Conservation (phyloP, 2,329 filamentous ascomycete genomes). For the Plectosphaerella plurivora region DNA sequence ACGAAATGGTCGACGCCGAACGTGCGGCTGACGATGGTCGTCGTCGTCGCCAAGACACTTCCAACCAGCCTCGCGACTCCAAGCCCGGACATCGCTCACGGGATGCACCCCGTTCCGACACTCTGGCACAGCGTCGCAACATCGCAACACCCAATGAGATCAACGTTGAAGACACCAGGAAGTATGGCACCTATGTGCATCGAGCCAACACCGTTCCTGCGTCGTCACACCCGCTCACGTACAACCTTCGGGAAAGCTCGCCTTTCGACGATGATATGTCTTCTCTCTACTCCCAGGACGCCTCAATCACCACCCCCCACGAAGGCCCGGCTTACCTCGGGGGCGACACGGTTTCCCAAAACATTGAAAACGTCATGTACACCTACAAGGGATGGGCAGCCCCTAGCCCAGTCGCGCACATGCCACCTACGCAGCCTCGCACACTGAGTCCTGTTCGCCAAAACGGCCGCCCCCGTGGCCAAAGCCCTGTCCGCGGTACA, state of each 20-base stretch:
- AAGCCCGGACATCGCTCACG: constrained; percentile 8
- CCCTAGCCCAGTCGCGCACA: neutral
- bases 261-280: constrained; percentile 3
- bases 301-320: neutral
- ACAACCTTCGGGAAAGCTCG: neutral
- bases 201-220: constrained; percentile 4
- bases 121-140: constrained; percentile 9
- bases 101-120: constrained; percentile 1
- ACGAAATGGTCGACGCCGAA: neutral
- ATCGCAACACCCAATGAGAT: constrained; percentile 4
- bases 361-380: constrained; percentile 8
- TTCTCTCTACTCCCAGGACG: constrained; percentile 11
- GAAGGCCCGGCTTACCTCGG: constrained; percentile 2
- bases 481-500: neutral
- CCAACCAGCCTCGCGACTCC: constrained; percentile 5
- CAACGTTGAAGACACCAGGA: constrained; percentile 5
- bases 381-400: constrained; percentile 9
- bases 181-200: constrained; percentile 6
- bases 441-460: neutral
- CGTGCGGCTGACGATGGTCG: no score
- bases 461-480: neutral
- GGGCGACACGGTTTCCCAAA: constrained; percentile 4
- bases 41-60: neutral
- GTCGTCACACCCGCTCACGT: constrained; percentile 15
- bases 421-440: neutral